Conservation (phyloP, 2,329 filamentous ascomycete species). For the Venturia aucupariae region DNA sequence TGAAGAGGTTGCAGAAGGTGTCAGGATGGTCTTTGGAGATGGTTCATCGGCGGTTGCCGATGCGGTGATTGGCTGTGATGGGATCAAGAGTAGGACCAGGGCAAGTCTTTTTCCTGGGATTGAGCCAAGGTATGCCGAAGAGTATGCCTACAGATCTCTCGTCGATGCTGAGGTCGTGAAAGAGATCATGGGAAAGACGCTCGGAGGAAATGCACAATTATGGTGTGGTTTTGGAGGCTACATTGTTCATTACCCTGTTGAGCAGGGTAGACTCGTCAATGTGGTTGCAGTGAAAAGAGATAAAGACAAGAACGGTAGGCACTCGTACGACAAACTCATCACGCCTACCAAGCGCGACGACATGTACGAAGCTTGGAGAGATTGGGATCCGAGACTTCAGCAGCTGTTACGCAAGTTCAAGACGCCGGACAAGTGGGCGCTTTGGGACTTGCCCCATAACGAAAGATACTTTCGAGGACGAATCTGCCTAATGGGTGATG, state of each 20-base stretch:
- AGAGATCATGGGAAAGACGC: not conserved
- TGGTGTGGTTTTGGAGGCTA: constrained; percentile 2
- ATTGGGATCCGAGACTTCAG: constrained; percentile 9
- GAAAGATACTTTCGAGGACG: constrained; percentile 22
- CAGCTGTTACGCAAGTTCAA: constrained; percentile 5
- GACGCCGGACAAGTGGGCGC: constrained; percentile 22
- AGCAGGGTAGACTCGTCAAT: constrained; percentile 8
- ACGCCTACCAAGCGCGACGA: not conserved
- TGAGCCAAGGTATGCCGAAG: constrained; percentile 8
- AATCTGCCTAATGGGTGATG: constrained; percentile 29
- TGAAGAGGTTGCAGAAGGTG: constrained; percentile 9
- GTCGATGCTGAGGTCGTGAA: not conserved
- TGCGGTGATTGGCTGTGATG: constrained; percentile 39
- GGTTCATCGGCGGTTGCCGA: constrained; percentile 33
- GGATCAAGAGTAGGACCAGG: constrained; percentile 29
- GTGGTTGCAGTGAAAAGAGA: constrained; percentile 7
- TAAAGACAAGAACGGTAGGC: not conserved
- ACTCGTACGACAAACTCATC: not conserved
- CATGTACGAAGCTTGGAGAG: constrained; percentile 7
- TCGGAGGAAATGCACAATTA: constrained; percentile 3
- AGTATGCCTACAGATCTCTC: constrained; percentile 7
- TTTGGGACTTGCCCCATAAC: constrained; percentile 27
- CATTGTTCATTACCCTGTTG: constrained; percentile 9
- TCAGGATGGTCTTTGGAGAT: constrained; percentile 36
- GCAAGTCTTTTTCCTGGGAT: not conserved